Percentiles rank a stretch among this genome's conserved stretches.
These are phyloP conservation scores for Crucihimalaya himalaica DNA, from an alignment of 345 rosid species.

Conservation along the genomic window DNA sequence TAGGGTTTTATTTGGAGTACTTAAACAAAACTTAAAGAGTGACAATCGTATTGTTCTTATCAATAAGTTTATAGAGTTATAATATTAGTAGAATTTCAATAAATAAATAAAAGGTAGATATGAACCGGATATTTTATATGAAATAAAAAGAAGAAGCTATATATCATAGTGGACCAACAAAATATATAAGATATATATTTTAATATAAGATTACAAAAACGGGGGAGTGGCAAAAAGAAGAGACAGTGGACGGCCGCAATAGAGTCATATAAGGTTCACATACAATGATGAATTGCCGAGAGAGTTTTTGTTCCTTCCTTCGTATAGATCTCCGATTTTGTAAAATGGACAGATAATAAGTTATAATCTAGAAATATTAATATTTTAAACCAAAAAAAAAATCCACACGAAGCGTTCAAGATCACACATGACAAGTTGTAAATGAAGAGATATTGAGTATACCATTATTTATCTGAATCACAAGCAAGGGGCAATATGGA, in stretches of 20 bases:
- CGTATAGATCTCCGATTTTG: conserved; percentile 30
- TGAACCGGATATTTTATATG: not conserved
- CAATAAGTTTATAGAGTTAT: too few relatives aligned
- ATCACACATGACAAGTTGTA: conserved; percentile 42
- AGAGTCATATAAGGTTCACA: conserved; percentile 38
- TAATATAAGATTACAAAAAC: conserved; percentile 12
- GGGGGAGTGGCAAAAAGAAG: not conserved
- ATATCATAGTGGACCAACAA: conserved; percentile 7
- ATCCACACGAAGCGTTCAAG: conserved; percentile 26
- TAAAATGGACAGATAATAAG: conserved; percentile 18
- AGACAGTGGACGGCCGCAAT: conserved; percentile 34
- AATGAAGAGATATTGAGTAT: conserved; percentile 7
- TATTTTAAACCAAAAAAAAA: conserved; percentile 6
- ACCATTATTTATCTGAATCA: conserved; percentile 15
- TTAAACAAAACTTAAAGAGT: too few relatives aligned
- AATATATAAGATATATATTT: not conserved
- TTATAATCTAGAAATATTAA: not conserved
- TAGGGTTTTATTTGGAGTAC: too few relatives aligned
- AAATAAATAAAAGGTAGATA: not conserved
- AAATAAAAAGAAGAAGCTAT: conserved; percentile 18
- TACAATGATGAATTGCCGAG: conserved; percentile 38
- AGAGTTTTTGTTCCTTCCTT: conserved; percentile 30
- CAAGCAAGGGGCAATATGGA: conserved; percentile 40
- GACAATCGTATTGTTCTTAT: too few relatives aligned
- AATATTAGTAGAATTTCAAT: too few relatives aligned